A percentile compares a stretch with the other conserved stretches of the same genome.
Conservation (phyloP, 768 basidiomycete species). For the Trametes punicea region DNA sequence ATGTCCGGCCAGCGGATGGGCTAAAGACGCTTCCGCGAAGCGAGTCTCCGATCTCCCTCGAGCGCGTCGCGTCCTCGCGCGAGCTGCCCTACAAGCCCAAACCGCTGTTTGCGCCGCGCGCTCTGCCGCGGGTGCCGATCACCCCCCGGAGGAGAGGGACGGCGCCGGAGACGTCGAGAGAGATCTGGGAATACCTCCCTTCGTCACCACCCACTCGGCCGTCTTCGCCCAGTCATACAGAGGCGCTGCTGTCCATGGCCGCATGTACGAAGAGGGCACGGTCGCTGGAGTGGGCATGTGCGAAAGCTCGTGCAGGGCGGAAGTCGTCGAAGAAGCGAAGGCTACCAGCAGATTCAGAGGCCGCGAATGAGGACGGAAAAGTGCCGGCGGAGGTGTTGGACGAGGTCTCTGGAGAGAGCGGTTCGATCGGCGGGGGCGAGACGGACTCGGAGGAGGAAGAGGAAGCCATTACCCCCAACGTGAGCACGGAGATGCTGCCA, state of each 20-base stretch:
- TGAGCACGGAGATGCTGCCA: constrained; percentile 17
- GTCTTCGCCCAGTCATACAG: constrained; percentile 44
- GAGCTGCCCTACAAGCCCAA: constrained; percentile 34
- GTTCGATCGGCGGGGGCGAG: constrained; percentile 13
- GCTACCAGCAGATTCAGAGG: constrained; percentile 20
- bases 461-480: constrained; percentile 21
- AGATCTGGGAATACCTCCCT: constrained; percentile 45
- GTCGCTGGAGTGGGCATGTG: constrained; percentile 76
- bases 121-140: constrained; percentile 17
- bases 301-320: constrained; percentile 37
- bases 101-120: constrained; percentile 13
- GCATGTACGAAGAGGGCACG: constrained; percentile 42
- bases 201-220: constrained; percentile 58
- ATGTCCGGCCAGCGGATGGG: constrained; percentile 23
- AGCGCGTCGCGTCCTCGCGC: constrained; percentile 53
- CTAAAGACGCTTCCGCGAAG: constrained; percentile 28
- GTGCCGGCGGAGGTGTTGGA: constrained; percentile 20
- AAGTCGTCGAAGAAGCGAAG: neutral
- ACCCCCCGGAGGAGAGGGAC: constrained; percentile 1
- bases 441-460: constrained; percentile 21
- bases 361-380: constrained; percentile 20
- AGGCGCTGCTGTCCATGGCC: constrained; percentile 43
- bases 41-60: constrained; percentile 41
- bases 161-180: constrained; percentile 1
- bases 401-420: neutral